Conservation (phyloP, 306 rosid species). For the Prunus kanzakura region DNA sequence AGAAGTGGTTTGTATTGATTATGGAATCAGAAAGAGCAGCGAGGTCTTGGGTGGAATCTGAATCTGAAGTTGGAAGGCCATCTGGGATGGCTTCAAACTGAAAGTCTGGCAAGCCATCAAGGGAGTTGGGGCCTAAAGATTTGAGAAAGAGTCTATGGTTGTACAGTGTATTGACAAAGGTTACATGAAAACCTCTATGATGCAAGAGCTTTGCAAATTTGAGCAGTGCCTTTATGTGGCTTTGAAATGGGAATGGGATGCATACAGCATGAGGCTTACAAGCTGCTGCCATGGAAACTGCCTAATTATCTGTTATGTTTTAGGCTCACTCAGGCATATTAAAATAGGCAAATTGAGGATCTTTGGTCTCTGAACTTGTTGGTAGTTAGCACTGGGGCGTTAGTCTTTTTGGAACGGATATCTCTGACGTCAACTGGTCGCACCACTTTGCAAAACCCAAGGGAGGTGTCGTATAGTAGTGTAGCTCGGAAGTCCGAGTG, state of each 20-base stretch:
- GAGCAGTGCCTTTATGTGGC: constrained; percentile 4
- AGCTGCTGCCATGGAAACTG: not conserved
- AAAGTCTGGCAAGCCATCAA: constrained; percentile 1
- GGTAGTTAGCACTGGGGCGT: too few species aligned
- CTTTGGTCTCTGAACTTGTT: too few species aligned
- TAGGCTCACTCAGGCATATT: too few species aligned
- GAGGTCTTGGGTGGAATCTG: not conserved
- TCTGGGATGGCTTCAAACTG: constrained; percentile 4
- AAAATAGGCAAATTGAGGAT: too few species aligned
- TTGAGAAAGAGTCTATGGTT: not conserved
- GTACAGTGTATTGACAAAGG: not conserved
- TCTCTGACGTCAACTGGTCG: too few species aligned
- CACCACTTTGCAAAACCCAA: too few species aligned
- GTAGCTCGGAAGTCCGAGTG: too few species aligned
- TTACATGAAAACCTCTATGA: not conserved
- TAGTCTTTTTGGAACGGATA: too few species aligned
- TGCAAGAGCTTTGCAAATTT: constrained; percentile 9
- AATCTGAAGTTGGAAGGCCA: constrained; percentile 1
- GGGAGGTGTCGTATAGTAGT: too few species aligned
- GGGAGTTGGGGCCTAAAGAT: not conserved
- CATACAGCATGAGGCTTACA: constrained; percentile 1
- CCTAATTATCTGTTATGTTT: too few species aligned
- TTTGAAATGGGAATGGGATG: not conserved
- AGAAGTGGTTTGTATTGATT: not conserved
- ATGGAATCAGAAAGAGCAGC: not conserved